Evolutionary conservation across 148 eudicot genomes (phyloP), one percentile per base, ranked within the genome.

Genomic region (Chenopodium formosanum): DNA sequence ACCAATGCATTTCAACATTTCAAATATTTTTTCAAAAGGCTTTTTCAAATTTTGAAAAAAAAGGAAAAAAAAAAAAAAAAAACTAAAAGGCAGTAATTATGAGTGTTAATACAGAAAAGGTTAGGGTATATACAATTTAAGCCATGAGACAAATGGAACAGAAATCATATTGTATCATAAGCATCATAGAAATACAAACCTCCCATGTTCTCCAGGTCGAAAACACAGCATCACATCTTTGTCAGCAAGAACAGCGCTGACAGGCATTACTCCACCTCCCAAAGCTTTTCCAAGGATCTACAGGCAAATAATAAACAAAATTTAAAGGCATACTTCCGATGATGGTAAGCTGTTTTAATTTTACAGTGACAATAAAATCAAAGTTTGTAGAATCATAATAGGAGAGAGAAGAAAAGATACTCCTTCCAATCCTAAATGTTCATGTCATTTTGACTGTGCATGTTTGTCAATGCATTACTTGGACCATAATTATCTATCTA

Each of bases 251-350:
- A 94, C 97, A 50, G 98, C 99, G 88, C 98, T 94, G 23, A 97
- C 99, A 80, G 99, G 98, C 76, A 97, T 81, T 73, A 97, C 96
- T 80, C 99, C 99, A 72, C 98, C 99, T 74, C 99, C 99, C 89
- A 94, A 91, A 88, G 99, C 99, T 87, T 97, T 96, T 71, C 99
- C 99, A 71, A 97, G 88, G 77, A 97, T 89, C 99, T 94, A 76
- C 73, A 82, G 58, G 20, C 32, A 77, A 77, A 73, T 64, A 86
- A 40, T 78, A 63, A 78, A 63, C 17, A 16, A 60, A 78, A 74
- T 6, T 83, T 52, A 81, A 13, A 29, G 58, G 53, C 79, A 78
- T 40, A 37, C 34, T 67, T 40, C 22, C 34, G 14, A 44, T 20
- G 1, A 53, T 37, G 2, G 4, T 32, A 53, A 16, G 13, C 9